A percentile compares a stretch with the other conserved stretches of the same genome.
Evolutionary conservation across 2,329 filamentous ascomycete species (phyloP).

Genomic region (Aureobasidium sp.): DNA sequence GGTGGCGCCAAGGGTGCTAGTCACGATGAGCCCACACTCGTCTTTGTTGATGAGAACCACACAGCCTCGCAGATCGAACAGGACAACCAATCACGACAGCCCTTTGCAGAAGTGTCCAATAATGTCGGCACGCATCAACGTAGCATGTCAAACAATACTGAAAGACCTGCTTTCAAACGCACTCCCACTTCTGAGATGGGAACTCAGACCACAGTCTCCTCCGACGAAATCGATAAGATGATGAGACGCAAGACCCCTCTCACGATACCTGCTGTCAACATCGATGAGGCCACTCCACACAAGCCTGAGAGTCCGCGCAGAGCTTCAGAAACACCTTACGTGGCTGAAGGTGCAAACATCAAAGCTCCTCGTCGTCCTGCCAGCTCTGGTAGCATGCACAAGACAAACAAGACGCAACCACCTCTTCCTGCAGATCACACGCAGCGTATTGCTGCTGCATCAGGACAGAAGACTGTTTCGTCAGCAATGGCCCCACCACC

Average conservation of each 20-base stretch:
- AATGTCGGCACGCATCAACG: constrained; percentile 16
- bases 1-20: constrained; percentile 18
- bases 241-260: constrained; percentile 48
- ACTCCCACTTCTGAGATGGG: constrained; percentile 52
- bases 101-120: constrained; percentile 19
- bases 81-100: constrained; percentile 5
- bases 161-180: constrained; percentile 3
- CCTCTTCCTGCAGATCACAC: constrained; percentile 78
- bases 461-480: constrained; percentile 45
- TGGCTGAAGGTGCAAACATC: constrained; percentile 9
- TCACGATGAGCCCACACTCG: constrained; percentile 19
- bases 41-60: constrained; percentile 21
- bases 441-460: constrained; percentile 73
- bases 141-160: constrained; percentile 3
- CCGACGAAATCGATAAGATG: constrained; percentile 71
- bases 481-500: constrained; percentile 75
- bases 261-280: constrained; percentile 25
- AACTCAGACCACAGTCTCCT: constrained; percentile 78
- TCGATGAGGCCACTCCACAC: constrained; percentile 2
- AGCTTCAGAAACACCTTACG: constrained; percentile 17
- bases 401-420: constrained; percentile 47
- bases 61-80: neutral
- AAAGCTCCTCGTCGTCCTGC: constrained; percentile 52
- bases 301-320: constrained; percentile 20
- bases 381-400: constrained; percentile 63